phyloP scores from a whole-genome alignment of 1,139 yeast genomes.

The Hyphopichia wangnamkhiaoensis region DNA sequence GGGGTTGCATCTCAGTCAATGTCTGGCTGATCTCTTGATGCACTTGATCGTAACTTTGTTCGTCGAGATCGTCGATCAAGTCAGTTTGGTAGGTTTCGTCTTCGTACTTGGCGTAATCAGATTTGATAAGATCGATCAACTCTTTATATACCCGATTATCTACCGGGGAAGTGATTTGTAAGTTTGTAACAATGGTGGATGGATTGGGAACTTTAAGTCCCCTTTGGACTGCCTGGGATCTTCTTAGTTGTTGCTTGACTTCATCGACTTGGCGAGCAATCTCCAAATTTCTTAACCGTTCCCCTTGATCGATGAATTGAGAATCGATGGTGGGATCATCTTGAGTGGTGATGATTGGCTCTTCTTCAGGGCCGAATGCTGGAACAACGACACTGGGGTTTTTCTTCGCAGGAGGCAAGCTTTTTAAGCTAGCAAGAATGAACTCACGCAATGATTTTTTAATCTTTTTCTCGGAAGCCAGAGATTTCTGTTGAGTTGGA shows the following conservation, averaged over 20 bases:
- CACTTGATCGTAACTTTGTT: constrained; percentile 27
- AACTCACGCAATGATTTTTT: background rate
- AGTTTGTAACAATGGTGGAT: constrained; percentile 8
- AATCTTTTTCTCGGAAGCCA: background rate
- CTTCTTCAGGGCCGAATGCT: constrained; percentile 22
- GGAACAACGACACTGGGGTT: constrained; percentile 28
- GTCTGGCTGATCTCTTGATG: constrained; percentile 31
- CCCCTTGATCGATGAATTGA: constrained; percentile 19
- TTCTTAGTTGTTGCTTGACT: constrained; percentile 30
- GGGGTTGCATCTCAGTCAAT: constrained; percentile 1
- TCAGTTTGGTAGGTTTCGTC: constrained; percentile 22
- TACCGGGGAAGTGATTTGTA: constrained; percentile 10
- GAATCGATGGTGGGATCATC: constrained; percentile 1
- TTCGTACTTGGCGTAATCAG: constrained; percentile 46
- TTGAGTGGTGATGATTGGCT: constrained; percentile 15
- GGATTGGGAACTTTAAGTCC: constrained; percentile 54
- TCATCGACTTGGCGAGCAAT: constrained; percentile 28
- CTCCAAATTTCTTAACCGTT: constrained; percentile 23
- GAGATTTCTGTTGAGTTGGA: background rate
- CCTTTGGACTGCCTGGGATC: constrained; percentile 53
- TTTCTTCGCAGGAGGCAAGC: constrained; percentile 32
- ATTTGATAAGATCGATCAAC: constrained; percentile 38
- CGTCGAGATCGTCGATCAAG: constrained; percentile 43
- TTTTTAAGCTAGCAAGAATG: constrained; percentile 12
- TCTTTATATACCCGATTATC: constrained; percentile 35